Conservation (phyloP, 768 basidiomycete species). For the Boletus eberwhitei region DNA sequence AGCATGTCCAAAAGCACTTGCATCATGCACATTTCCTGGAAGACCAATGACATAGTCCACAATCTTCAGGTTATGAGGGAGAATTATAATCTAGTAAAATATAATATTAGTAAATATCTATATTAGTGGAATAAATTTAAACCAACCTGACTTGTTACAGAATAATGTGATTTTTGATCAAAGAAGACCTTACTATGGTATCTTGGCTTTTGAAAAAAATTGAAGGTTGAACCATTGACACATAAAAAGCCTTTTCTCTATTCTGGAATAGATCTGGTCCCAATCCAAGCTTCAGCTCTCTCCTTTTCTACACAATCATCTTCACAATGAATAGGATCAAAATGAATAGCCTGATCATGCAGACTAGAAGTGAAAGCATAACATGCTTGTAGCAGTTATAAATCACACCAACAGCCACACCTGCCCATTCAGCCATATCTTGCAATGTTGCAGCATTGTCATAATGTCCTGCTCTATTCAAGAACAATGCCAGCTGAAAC, state of each 20-base stretch:
- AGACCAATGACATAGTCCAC: not conserved
- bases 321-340: too few relatives aligned
- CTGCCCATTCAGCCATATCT: too few relatives aligned
- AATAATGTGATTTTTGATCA: not conserved
- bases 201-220: not conserved
- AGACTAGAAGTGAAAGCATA: too few relatives aligned
- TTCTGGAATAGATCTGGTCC: not conserved
- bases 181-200: not conserved
- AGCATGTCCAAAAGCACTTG: not conserved
- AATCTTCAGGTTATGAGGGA: not conserved
- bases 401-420: too few relatives aligned
- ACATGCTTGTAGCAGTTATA: too few relatives aligned
- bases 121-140: not conserved
- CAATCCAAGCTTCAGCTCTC: not conserved
- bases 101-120: not conserved
- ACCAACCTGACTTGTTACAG: not conserved
- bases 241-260: not conserved
- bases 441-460: too few relatives aligned
- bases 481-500: too few relatives aligned
- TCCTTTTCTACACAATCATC: not conserved
- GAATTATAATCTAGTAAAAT: not conserved
- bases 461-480: too few relatives aligned
- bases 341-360: too few relatives aligned
- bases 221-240: not conserved
- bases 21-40: not conserved